Evolutionary conservation across 352 stramenopile species (phyloP).

Genomic region (Globisporangium abappressorium): DNA sequence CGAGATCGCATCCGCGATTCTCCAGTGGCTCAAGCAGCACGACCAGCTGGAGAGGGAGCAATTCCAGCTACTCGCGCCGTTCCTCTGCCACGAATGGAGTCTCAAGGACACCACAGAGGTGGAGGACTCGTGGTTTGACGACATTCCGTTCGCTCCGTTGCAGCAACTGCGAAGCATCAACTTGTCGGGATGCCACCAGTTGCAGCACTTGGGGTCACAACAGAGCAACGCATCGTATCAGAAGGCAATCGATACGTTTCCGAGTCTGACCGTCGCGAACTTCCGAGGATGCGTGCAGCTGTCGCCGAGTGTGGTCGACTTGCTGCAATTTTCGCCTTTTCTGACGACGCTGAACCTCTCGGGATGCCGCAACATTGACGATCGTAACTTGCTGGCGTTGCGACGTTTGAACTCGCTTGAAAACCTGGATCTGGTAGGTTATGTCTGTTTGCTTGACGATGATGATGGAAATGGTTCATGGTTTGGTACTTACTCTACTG

Average conservation of each 20-base stretch:
- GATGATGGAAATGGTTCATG: not conserved
- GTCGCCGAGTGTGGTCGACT: slow-evolving; percentile 39
- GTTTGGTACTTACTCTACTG: not conserved
- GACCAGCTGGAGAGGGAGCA: slow-evolving; percentile 49
- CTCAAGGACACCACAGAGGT: slow-evolving; percentile 46
- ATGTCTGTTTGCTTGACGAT: not conserved
- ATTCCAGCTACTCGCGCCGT: slow-evolving; percentile 54
- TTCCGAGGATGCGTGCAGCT: slow-evolving; percentile 53
- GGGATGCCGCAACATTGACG: slow-evolving; percentile 57
- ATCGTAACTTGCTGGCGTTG: slow-evolving; percentile 46
- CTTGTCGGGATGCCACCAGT: slow-evolving; percentile 47
- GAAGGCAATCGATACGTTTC: slow-evolving; percentile 40
- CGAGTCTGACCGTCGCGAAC: slow-evolving; percentile 42
- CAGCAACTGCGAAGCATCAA: slow-evolving; percentile 60
- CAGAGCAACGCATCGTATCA: slow-evolving; percentile 8
- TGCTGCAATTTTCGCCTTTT: slow-evolving; percentile 55
- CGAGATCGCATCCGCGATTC: slow-evolving; percentile 39
- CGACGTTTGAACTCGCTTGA: slow-evolving; percentile 34
- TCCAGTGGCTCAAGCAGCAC: slow-evolving; percentile 56
- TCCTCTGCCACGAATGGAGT: slow-evolving; percentile 59
- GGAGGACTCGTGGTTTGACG: slow-evolving; percentile 66
- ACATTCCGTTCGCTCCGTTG: slow-evolving; percentile 33
- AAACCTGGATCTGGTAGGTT: slow-evolving; percentile 53
- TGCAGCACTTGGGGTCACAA: slow-evolving; percentile 44
- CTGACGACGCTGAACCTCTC: slow-evolving; percentile 56